Base-by-base conservation (phyloP, 192 early-diverging fungal genomes). In the Podila epicladia region DNA sequence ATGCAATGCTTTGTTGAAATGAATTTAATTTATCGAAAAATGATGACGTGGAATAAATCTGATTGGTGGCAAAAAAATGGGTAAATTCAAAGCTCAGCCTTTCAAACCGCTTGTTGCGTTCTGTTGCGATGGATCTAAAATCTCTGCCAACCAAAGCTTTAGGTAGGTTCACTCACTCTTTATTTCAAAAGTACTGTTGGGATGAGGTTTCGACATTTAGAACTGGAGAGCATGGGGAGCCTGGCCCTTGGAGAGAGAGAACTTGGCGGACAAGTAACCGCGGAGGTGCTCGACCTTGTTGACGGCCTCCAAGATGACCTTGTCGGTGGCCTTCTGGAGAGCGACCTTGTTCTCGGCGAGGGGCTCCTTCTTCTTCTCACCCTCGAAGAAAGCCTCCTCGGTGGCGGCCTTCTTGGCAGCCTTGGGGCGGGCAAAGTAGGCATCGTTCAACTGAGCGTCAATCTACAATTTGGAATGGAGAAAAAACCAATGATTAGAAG, bases 161-260 rank as follows among this genome's bases (percentile, higher is more conserved):
- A 15, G 41, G 41, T 45, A 4, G 41, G 41, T 45, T 45, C 41
- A 45, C 41, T 45, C 41, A 45, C 41, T 45, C 41, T 45, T 45
- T 45, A 45, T 45, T 45, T 45, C 41, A 45, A 45, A 45, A 45
- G 41, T 45, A 45, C 41, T 45, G 41, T 45, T 45, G 41, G 41
- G 41, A 45, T 45, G 41, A 45, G 53, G 20, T 37, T 29, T 64
- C 66, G 71, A 57, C 38, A 72, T 70, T 96, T 98, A 99, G 91
- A 98, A 98, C 92, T 96, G 93, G 86, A 99, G 86, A 72, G 87
- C 82, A 91, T 99, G 98, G 76, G 97, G 96, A 82, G 92, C 93
- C 91, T 99, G 96, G 80, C 97, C 96, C 92, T 97, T 98, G 90
- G 91, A 85, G 66, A 99, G 92, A 53, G 95, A 88, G 88, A 99